phyloP scores from a whole-genome alignment of 495 filamentous ascomycete species.

The Cercophora newfieldiana region DNA sequence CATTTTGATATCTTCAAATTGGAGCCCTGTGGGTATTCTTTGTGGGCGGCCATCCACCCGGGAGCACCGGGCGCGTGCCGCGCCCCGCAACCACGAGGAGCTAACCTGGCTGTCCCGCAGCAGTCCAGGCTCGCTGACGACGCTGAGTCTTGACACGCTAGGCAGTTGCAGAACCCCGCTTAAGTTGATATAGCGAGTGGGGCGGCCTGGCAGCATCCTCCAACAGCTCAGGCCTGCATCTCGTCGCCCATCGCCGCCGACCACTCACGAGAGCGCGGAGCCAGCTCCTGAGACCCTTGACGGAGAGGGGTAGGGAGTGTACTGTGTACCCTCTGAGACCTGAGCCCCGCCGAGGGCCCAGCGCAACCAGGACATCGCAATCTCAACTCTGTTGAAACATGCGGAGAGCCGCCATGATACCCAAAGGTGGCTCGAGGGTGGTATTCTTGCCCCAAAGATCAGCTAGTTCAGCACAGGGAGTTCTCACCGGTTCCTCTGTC shows the following conservation, averaged over 20 bases:
- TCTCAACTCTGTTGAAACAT: background rate
- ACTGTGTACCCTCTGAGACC: background rate
- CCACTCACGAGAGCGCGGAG: background rate
- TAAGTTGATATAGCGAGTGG: background rate
- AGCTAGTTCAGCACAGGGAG: background rate
- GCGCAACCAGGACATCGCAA: background rate
- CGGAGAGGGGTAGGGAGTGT: background rate
- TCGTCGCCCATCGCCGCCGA: background rate
- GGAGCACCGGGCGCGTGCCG: background rate
- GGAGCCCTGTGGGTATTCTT: background rate
- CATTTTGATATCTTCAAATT: background rate
- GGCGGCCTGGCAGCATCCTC: background rate
- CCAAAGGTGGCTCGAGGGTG: no score
- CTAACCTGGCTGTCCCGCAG: background rate
- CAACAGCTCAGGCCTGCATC: background rate
- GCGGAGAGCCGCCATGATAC: background rate
- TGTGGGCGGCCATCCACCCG: background rate
- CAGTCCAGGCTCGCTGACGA: background rate
- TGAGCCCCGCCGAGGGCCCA: background rate
- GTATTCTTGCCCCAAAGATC: background rate
- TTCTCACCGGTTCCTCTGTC: background rate
- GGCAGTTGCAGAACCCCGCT: background rate
- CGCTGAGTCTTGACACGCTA: no score
- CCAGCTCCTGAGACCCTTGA: background rate
- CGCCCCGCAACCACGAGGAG: conserved; percentile 1